Conservation (phyloP, 345 rosid genomes). For the Aethionema arabicum region DNA sequence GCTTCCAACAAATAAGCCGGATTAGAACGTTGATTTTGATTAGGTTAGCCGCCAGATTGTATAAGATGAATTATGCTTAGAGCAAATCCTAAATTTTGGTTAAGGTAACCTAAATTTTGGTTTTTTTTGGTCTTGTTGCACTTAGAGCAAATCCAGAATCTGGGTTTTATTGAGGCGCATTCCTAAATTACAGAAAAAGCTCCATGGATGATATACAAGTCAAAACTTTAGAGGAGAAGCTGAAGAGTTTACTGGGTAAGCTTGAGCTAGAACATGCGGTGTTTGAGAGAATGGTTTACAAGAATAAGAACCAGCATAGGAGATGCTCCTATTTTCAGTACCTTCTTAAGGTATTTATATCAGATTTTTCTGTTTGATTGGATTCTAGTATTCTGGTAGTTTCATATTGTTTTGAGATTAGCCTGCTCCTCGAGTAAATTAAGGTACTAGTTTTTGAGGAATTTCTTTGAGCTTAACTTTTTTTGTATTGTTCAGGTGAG, state of each 20-base stretch:
- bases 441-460: not conserved
- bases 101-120: not conserved
- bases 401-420: not conserved
- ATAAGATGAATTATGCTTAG: not conserved
- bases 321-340: conserved; percentile 84
- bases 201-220: conserved; percentile 31
- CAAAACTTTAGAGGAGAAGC: conserved; percentile 50
- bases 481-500: conserved; percentile 58
- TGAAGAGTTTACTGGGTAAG: conserved; percentile 50
- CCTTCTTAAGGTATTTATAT: conserved; percentile 66
- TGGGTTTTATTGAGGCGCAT: not conserved
- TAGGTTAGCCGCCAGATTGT: too few relatives aligned
- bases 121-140: not conserved
- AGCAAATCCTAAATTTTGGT: not conserved
- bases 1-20: too few relatives aligned
- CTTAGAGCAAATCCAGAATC: not conserved
- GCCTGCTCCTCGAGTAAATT: not conserved
- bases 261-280: conserved; percentile 58
- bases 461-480: not conserved
- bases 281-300: conserved; percentile 78
- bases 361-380: not conserved
- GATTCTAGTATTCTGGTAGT: not conserved
- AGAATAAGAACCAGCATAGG: conserved; percentile 93
- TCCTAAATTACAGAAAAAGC: not conserved
- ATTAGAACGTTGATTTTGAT: too few relatives aligned